These are phyloP conservation scores for Penicillium odoratum DNA, from an alignment of 495 filamentous ascomycete genomes.

Conservation along the genomic window DNA sequence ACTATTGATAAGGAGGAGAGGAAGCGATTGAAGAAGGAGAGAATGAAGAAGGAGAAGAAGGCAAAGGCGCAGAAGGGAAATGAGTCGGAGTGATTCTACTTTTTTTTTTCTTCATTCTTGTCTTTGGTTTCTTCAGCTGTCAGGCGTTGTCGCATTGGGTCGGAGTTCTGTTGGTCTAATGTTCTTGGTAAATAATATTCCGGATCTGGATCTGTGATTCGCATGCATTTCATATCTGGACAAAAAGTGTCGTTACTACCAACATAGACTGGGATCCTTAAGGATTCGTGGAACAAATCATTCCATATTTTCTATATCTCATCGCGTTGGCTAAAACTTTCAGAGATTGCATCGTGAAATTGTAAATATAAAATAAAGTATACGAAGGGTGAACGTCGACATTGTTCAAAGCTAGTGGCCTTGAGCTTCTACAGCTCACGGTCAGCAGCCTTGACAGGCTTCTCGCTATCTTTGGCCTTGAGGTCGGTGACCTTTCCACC, in stretches of 20 bases:
- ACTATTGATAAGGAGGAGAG: constrained; percentile 49
- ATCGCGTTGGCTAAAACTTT: not conserved
- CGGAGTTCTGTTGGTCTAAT: constrained; percentile 23
- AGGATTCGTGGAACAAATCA: not conserved
- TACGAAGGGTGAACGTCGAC: no score
- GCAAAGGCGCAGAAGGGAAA: constrained; percentile 38
- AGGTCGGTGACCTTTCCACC: constrained; percentile 54
- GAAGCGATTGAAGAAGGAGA: constrained; percentile 53
- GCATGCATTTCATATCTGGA: constrained; percentile 22
- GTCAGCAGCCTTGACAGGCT: constrained; percentile 56
- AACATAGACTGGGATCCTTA: constrained; percentile 8
- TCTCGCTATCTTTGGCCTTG: constrained; percentile 53
- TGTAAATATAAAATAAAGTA: not conserved
- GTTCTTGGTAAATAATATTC: constrained; percentile 12
- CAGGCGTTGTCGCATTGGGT: constrained; percentile 36
- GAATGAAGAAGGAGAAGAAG: constrained; percentile 44
- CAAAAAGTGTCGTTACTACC: constrained; percentile 19
- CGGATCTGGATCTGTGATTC: constrained; percentile 12
- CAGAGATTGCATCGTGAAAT: constrained; percentile 1
- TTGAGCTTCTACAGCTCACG: constrained; percentile 51
- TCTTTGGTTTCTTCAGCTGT: constrained; percentile 10
- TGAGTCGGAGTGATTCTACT: constrained; percentile 27
- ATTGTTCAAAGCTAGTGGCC: not conserved
- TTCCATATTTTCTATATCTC: not conserved
- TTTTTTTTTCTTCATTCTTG: constrained; percentile 7